Conservation (phyloP, 352 stramenopile genomes). For the Phytophthora ohioensis region DNA sequence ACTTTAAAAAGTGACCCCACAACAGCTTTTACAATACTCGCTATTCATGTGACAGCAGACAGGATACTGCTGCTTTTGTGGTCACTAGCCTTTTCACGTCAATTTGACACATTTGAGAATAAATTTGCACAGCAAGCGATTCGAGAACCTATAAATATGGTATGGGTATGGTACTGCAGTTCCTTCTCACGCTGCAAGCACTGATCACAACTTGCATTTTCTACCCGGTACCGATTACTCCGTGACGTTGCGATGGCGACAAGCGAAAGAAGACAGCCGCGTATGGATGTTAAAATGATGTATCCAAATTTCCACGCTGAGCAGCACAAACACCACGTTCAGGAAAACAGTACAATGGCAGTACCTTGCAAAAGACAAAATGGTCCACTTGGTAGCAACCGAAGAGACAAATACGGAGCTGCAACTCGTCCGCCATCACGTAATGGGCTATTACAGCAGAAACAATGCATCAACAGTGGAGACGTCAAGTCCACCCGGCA, state of each 20-base stretch:
- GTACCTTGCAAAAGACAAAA: slow-evolving; percentile 25
- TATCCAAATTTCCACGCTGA: slow-evolving; percentile 75
- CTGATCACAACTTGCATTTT: too few species aligned
- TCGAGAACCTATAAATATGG: slow-evolving; percentile 3
- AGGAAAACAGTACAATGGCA: slow-evolving; percentile 35
- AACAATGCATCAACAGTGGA: slow-evolving; percentile 2
- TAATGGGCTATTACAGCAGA: slow-evolving; percentile 12
- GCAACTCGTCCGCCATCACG: slow-evolving; percentile 10
- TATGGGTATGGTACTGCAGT: not conserved
- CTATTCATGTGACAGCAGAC: too few species aligned
- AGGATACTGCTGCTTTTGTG: too few species aligned
- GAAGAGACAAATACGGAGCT: slow-evolving; percentile 13
- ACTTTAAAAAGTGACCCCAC: too few species aligned
- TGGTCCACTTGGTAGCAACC: slow-evolving; percentile 14
- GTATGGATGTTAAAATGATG: slow-evolving; percentile 42
- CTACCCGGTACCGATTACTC: not conserved
- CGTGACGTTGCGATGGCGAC: slow-evolving; percentile 13
- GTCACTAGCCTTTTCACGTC: too few species aligned
- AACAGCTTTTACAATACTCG: too few species aligned
- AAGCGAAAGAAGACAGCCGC: slow-evolving; percentile 9
- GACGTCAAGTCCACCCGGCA: not conserved
- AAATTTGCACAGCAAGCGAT: too few species aligned
- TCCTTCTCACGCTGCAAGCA: not conserved
- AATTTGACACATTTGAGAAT: too few species aligned
- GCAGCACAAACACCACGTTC: slow-evolving; percentile 48